Base-by-base conservation (phyloP, 148 eudicot species). In the Vaccinium macrocarpon region DNA sequence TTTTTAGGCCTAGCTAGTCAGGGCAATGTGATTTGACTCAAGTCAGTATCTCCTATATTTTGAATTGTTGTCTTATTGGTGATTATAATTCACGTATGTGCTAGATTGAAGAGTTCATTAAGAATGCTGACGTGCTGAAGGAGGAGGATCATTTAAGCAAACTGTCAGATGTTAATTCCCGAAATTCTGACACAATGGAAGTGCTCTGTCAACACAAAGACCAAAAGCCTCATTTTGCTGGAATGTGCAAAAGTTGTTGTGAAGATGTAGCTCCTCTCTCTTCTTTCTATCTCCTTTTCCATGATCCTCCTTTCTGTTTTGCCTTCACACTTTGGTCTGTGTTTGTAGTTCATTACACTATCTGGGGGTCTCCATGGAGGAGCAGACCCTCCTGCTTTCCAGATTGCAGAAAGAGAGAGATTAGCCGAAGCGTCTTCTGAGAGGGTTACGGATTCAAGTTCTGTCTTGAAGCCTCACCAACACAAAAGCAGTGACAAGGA, bases 341-440 rank as follows among this genome's bases (percentile, higher is more conserved):
- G 59, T 77, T 49, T 85, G 85, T 88, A 91, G 93, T 91, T 91
- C 77, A 12, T 88, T 35, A 75, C 49, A 84, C 82, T 91, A 68
- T 88, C 90, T 55, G 93, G 93, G 49, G 93, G 93, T 80, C 88
- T 91, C 55, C 85, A 87, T 80, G 92, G 91, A 50, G 93, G 89
- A 53, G 82, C 90, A 79, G 93, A 91, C 79, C 93, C 93, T 76
- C 93, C 93, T 46, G 93, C 93, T 86, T 91, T 91, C 87, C 93
- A 91, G 88, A 91, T 87, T 86, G 93, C 93, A 73, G 93, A 91
- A 86, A 88, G 86, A 84, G 91, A 84, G 83, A 88, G 93, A 85
- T 75, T 81, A 75, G 84, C 79, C 21, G 68, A 51, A 78, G 78
- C 81, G 81, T 59, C 59, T 78, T 55, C 86, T 11, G 25, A 77